Evolutionary conservation across 163 green algal species (phyloP).

Genomic region (Scenedesmus sp.): DNA sequence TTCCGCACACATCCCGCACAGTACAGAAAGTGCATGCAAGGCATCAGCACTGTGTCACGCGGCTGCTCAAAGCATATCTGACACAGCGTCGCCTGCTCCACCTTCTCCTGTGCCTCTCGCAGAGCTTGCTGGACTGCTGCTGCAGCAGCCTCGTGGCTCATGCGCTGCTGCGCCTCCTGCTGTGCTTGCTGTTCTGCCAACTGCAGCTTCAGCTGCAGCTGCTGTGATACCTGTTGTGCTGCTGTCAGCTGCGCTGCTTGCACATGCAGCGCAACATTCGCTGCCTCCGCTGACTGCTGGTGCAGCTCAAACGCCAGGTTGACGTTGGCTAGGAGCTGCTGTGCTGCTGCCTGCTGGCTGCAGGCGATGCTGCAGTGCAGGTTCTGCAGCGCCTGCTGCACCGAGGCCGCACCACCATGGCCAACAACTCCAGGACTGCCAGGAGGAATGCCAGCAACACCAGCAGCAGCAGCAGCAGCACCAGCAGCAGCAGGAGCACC

Average conservation of each 20-base stretch:
- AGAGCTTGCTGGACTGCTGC: conserved; percentile 22
- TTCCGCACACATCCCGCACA: conserved; percentile 37
- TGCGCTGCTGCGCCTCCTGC: conserved; percentile 12
- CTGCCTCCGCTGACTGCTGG: background rate
- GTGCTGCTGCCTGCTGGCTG: conserved; percentile 33
- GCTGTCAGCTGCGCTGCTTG: conserved; percentile 36
- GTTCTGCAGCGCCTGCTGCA: conserved; percentile 33
- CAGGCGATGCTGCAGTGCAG: conserved; percentile 7
- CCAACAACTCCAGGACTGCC: background rate
- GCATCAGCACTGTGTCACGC: conserved; percentile 53
- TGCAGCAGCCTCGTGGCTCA: background rate
- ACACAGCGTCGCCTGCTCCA: conserved; percentile 27
- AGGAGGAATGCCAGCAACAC: background rate
- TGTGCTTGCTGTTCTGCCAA: conserved; percentile 25
- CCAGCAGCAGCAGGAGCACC: conserved; percentile 13
- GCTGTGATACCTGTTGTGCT: background rate
- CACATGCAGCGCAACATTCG: background rate
- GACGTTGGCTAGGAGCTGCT: conserved; percentile 1
- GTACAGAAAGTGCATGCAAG: conserved; percentile 53
- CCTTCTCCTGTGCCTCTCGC: background rate
- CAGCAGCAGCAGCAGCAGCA: conserved; percentile 34
- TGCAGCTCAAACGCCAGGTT: conserved; percentile 19
- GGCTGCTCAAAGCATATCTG: conserved; percentile 52
- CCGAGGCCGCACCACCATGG: background rate
- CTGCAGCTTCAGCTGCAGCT: background rate